Evolutionary conservation across 2,329 filamentous ascomycete species (phyloP), one percentile per base, ranked within the genome.

Genomic region (Pseudogymnoascus sp.): DNA sequence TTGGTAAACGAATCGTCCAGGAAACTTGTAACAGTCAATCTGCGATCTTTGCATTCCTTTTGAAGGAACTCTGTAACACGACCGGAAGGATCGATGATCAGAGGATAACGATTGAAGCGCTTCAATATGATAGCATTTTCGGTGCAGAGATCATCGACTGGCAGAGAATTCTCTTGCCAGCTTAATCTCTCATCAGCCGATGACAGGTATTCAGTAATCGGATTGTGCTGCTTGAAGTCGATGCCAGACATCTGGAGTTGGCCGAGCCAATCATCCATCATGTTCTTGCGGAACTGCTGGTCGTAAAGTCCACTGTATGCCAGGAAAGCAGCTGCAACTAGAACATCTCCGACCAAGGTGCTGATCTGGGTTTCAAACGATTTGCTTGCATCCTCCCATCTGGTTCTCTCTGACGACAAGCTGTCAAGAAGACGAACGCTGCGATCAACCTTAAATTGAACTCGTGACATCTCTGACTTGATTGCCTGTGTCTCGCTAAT

Each of bases 351-450:
- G 39, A 99, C 91, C 62, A 99, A 86, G 2, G 95, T 99, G 75
- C 90, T 90, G 74, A 99, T 97, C 74, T 99, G 95, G 2, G 93
- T 96, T 76, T 97, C 93, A 74, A 99, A 99, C 0, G 93, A 97
- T 78, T 89, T 96, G 83, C 95, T 99, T 69, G 93, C 93, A 72
- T 93, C 91, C 73, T 99, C 95, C 95, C 95, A 99, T 72, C 95
- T 88, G 40, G 84, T 85, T 75, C 93, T 86, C 78, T 99, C 95
- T 4, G 93, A 97, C 7, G 95, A 96, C 69, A 99, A 80, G 77
- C 93, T 97, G 77, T 97, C 93, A 18, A 99, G 86, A 59, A 99
- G 82, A 72, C 92, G 88, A 67, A 97, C 91, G 79, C 93, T 97
- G 73, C 95, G 88, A 74, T 97, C 91, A 63, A 99, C 95, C 83